Evolutionary conservation across 2,329 filamentous ascomycete species (phyloP), one percentile per base, ranked within the genome.

Genomic region (Aspergillus sp.): DNA sequence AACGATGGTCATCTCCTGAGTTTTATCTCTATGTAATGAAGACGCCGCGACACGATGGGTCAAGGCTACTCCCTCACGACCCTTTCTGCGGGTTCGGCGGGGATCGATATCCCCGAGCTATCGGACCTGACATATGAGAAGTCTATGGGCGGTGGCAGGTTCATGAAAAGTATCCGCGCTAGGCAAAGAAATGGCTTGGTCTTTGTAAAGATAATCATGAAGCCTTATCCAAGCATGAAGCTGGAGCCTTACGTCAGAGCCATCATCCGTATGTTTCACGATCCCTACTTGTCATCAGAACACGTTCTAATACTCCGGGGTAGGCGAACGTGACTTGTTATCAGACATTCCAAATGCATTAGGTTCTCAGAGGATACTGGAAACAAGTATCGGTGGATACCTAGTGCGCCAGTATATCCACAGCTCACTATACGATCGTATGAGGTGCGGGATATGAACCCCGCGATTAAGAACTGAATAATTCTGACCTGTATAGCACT

Each of bases 101-200:
- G 92, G 66, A 96, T 99, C 74, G 93, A 99, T 74, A 86, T 96
- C 26, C 89, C 93, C 39, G 93, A 99, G 79, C 85, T 99, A 42
- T 85, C 90, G 43, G 95, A 98, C 71, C 80, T 98, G 58, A 86
- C 89, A 38, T 96, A 97, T 78, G 95, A 99, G 76, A 92, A 89
- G 76, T 91, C 91, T 36, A 85, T 99, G 69, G 93, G 93, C 48
- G 91, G 89, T 64, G 92, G 91, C 22, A 87, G 95, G 38, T 97
- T 99, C 69, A 95, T 99, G 88, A 97, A 98, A 76, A 95, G 91
- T 62, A 93, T 98, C 63, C 87, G 93, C 63, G 95, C 93, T 22
- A 85, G 92, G 49, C 91, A 96, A 72, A 89, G 89, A 68, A 90
- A 96, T 80, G 93, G 95, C 55, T 82, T 97, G 41, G 93, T 96